Conservation (phyloP, 805 yeast species). For the Candida sonorensis region DNA sequence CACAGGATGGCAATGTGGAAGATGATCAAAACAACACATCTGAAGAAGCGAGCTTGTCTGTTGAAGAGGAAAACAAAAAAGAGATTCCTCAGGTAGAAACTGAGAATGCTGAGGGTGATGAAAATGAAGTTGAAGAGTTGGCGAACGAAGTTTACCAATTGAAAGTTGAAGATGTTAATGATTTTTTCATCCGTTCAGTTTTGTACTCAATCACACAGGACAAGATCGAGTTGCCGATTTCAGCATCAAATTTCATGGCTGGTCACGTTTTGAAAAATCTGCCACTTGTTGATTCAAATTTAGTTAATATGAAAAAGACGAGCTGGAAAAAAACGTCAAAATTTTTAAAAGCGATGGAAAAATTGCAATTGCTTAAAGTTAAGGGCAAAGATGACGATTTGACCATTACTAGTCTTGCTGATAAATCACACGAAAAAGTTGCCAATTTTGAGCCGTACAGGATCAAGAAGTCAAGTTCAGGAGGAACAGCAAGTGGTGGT, state of each 20-base stretch:
- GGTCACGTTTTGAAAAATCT: constrained; percentile 61
- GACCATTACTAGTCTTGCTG: constrained; percentile 44
- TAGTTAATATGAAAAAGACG: constrained; percentile 65
- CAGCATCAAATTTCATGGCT: constrained; percentile 71
- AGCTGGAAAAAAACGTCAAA: constrained; percentile 88
- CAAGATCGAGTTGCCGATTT: constrained; percentile 54
- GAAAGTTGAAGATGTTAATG: constrained; percentile 62
- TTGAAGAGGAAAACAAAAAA: constrained; percentile 3
- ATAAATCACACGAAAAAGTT: constrained; percentile 38
- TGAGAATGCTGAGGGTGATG: constrained; percentile 5
- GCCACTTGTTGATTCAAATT: constrained; percentile 53
- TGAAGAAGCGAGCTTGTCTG: no score
- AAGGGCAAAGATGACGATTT: constrained; percentile 87
- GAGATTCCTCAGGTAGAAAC: constrained; percentile 1
- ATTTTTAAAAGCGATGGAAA: constrained; percentile 81
- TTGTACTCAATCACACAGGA: constrained; percentile 60
- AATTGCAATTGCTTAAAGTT: constrained; percentile 54
- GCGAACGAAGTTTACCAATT: constrained; percentile 35
- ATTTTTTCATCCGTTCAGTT: constrained; percentile 64
- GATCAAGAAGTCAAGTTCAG: constrained; percentile 22
- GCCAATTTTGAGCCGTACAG: constrained; percentile 62
- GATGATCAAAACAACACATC: no score
- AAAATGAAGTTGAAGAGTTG: constrained; percentile 17
- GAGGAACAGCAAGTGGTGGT: not conserved
- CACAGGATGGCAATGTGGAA: constrained; percentile 11